Evolutionary conservation across 306 rosid species (phyloP), one percentile per base, ranked within the genome.

Genomic region (Sindora glabra): DNA sequence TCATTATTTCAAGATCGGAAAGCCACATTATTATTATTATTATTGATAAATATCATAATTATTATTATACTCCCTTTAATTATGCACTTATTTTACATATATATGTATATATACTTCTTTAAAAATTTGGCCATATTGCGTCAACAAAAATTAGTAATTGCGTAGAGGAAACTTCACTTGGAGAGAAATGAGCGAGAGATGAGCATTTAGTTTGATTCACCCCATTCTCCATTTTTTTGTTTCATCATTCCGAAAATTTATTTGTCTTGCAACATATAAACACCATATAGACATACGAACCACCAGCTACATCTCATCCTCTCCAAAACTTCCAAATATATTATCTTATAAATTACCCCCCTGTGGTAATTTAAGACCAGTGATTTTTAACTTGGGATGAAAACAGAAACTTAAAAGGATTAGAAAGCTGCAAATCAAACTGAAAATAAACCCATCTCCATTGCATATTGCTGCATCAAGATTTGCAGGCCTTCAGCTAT

Each of bases 191-290:
- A 72, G 34, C 5, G 50, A 41, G 62, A 64, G n/a, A n/a, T n/a
- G 68, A 55, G 67, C 8, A 8, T 45, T 46, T 30, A 6, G 8
- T 45, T 46, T 30, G 12, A 4, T 21, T 47, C n/a, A 16, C 10
- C 62, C 77, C 69, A 25, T 54, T 65, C 73, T 45, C 38, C 34
- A 41, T 7, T 15, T 18, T 12, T 30, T 24, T 2, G 0, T 36
- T 39, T n/a, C 4, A 19, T 41, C 6, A n/a, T 45, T 59, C 24
- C 27, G 34, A 54, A 54, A 32, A 38, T 46, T 73, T 78, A 69
- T 79, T 88, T 48, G 68, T 70, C 77, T 73, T 68, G 59, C 78
- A 78, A 74, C 73, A 76, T 82, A 82, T 80, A 65, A 61, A 85
- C 80, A 83, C 74, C 74, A 82, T 71, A 78, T 78, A 78, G 66